Base-by-base conservation (phyloP, 805 yeast species). In the Grigorovia jiainica region DNA sequence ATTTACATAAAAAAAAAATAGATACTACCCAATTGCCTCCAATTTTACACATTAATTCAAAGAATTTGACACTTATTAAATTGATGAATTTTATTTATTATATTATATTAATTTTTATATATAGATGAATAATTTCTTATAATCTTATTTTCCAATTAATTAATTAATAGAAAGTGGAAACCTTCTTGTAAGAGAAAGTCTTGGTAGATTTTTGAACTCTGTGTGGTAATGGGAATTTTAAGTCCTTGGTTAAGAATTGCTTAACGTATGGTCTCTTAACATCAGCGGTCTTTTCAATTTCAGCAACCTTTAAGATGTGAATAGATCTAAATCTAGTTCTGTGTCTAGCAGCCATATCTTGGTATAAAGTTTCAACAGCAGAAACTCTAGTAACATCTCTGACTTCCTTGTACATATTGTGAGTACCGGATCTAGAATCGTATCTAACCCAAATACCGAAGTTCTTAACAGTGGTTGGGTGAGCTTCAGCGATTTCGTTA, bases 381-480 rank as follows among this genome's bases (percentile, higher is more conserved):
- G 86, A 95, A 54, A 87, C 95, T 79, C 99, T 92, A 79, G 96
- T 75, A 63, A 90, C 95, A 65, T 90, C 98, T 76, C 98, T 87
- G 92, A 87, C 86, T 79, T 92, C 99, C 82, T 92, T 92, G 96
- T 92, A 92, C 97, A 92, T 92, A 94, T 92, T 92, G 95, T 92
- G 98, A 67, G 95, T 89, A 78, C 99, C 99, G 60, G 98, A 92
- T 84, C 99, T 94, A 58, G 99, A 92, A 71, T 92, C 98, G 86
- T 92, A 92, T 80, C 98, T 89, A 72, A 92, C 84, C 99, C 99
- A 92, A 78, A 92, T 72, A 78, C 97, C 98, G 70, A 89, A 92
- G 86, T 89, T 92, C 89, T 92, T 92, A 68, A 92, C 97, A 80
- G 86, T 89, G 75, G 95, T 86, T 75, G 98, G 97, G 79, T 79